Base-by-base conservation (phyloP, 352 stramenopile species). In the Pythium utonaiense region DNA sequence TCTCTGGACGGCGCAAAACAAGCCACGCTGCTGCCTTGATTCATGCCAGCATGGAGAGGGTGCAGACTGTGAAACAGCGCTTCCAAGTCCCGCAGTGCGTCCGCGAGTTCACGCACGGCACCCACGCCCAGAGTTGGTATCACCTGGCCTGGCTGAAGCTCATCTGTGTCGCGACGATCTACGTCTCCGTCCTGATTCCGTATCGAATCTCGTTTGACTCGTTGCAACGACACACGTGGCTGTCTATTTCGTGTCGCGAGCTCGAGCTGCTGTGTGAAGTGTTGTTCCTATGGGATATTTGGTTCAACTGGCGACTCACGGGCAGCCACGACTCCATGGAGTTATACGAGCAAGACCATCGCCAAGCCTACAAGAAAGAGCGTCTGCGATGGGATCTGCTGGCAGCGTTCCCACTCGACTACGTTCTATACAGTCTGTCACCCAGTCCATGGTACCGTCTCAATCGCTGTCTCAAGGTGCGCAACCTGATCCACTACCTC, bases 271-370 rank as follows among this genome's bases (percentile, higher is more conserved):
- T 83, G 0, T 84, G 74, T 33, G 76, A 86, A 25, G 49, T 82
- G 13, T 1, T 86, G 12, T 88, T 78, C 45, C n/a, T 83, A 7
- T 67, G 68, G 31, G 78, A 88, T 44, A 80, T 88, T 30, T 83
- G 74, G 73, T 67, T 84, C 38, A 87, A 74, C 30, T 87, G 74
- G 77, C 60, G 64, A 13, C 30, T 86, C 5, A 62, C 70, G 27
- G 62, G 50, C 0, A 71, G 70, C 6, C 45, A 44, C 9, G 63
- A 82, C 21, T 86, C 77, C 0, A 72, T 87, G 48, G 77, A 87
- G 33, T 22, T 87, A 28, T 87, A 87, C 27, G 77, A 87, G 21
- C 66, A 81, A 61, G 61, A 77, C 28, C 69, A 83, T 50, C 65
- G 57, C 0, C 57, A 69, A 33, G 34, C 65, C 0, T 87, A 87